phyloP scores from a whole-genome alignment of 2,329 filamentous ascomycete species.

The Colletotrichum coccodes region DNA sequence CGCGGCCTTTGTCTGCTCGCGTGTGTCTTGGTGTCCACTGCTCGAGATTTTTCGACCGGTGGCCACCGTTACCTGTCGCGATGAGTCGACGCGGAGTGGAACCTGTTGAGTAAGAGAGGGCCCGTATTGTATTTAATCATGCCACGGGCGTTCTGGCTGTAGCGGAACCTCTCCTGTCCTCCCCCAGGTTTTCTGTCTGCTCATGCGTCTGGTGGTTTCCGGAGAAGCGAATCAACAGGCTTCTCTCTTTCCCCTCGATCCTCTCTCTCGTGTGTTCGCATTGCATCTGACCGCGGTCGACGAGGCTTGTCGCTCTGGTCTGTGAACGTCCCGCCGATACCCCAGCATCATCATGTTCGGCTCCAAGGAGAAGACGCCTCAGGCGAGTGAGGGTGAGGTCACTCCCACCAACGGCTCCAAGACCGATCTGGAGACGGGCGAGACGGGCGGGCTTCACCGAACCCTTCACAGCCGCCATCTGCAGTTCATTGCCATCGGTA shows the following conservation, averaged over 20 bases:
- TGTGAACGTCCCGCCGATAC: constrained; percentile 1
- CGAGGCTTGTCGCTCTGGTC: constrained; percentile 9
- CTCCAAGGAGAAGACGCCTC: constrained; percentile 29
- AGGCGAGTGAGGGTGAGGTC: constrained; percentile 27
- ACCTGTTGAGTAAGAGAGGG: constrained; percentile 26
- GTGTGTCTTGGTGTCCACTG: background rate
- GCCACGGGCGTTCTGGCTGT: constrained; percentile 6
- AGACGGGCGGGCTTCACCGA: constrained; percentile 47
- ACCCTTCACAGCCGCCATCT: constrained; percentile 52
- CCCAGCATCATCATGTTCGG: constrained; percentile 19
- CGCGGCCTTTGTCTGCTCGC: constrained; percentile 11
- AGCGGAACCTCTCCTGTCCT: constrained; percentile 13
- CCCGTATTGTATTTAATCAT: constrained; percentile 29
- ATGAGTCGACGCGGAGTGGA: constrained; percentile 31
- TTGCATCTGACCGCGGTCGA: constrained; percentile 15
- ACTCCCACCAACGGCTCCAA: constrained; percentile 33
- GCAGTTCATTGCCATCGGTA: constrained; percentile 61
- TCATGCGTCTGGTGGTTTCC: constrained; percentile 23
- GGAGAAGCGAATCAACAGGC: constrained; percentile 26
- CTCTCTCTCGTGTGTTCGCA: background rate
- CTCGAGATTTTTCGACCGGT: constrained; percentile 23
- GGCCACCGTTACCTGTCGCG: constrained; percentile 26
- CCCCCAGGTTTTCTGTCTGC: constrained; percentile 20
- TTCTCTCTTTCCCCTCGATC: constrained; percentile 13
- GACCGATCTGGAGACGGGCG: constrained; percentile 49